phyloP scores from a whole-genome alignment of 1,284 basidiomycete genomes.

The Cutaneotrichosporon cutaneum region DNA sequence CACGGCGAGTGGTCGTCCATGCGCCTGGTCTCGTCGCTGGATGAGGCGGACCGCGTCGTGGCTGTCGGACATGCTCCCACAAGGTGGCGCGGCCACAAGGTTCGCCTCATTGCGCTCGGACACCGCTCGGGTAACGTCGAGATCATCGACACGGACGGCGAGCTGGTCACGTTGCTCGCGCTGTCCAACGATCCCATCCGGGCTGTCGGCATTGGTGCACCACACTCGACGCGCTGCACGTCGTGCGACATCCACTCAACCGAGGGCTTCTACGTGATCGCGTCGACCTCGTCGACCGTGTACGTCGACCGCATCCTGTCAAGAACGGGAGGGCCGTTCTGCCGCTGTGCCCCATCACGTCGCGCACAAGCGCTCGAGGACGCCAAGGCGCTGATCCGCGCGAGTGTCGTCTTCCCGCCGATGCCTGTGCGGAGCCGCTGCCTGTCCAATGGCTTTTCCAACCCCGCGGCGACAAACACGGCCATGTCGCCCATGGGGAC shows the following conservation, averaged over 20 bases:
- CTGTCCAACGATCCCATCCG: constrained; percentile 11
- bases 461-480: background rate
- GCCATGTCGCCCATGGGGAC: constrained; percentile 1
- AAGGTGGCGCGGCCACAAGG: constrained; percentile 17
- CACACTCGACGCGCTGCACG: constrained; percentile 31
- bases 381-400: constrained; percentile 8
- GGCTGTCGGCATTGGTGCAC: constrained; percentile 21
- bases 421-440: constrained; percentile 7
- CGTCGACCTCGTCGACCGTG: constrained; percentile 33
- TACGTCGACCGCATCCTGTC: constrained; percentile 37
- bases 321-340: constrained; percentile 22
- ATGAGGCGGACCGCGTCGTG: constrained; percentile 25
- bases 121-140: constrained; percentile 39
- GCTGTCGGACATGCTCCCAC: constrained; percentile 7
- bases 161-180: constrained; percentile 14
- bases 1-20: constrained; percentile 21
- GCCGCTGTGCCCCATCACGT: constrained; percentile 31
- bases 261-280: constrained; percentile 39
- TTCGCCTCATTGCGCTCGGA: constrained; percentile 32
- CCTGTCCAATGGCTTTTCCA: constrained; percentile 11
- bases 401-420: constrained; percentile 14
- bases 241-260: constrained; percentile 32
- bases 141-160: constrained; percentile 35
- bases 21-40: constrained; percentile 14
- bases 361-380: constrained; percentile 30